phyloP scores from a whole-genome alignment of 2,329 filamentous ascomycete species.

The Fusarium kyushuense region DNA sequence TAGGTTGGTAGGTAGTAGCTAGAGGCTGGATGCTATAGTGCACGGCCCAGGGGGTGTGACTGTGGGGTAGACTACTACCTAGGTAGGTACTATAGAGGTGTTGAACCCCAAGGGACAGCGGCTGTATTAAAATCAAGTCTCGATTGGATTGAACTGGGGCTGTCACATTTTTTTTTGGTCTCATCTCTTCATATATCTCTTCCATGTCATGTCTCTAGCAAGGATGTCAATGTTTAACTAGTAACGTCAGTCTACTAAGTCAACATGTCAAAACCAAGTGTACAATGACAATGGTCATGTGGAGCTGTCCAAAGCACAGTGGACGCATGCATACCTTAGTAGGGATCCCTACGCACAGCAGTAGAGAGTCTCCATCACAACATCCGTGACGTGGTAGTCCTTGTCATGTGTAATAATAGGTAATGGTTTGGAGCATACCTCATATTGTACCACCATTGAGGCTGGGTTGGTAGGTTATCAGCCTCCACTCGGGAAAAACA shows the following conservation, averaged over 20 bases:
- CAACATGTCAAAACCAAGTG: constrained; percentile 15
- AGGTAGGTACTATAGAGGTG: not conserved
- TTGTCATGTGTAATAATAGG: constrained; percentile 20
- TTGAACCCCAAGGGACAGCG: not conserved
- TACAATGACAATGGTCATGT: constrained; percentile 15
- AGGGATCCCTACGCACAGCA: not conserved
- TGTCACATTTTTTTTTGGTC: not conserved
- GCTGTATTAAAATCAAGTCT: not conserved
- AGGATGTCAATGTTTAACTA: not conserved
- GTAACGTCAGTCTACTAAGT: not conserved
- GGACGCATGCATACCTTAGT: constrained; percentile 15
- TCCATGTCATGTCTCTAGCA: constrained; percentile 3
- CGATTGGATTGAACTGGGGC: not conserved
- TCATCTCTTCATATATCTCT: constrained; percentile 8
- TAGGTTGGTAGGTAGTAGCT: constrained; percentile 37
- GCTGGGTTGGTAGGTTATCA: not conserved
- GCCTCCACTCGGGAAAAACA: constrained; percentile 4
- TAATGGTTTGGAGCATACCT: not conserved
- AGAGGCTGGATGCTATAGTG: constrained; percentile 12
- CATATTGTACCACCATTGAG: not conserved
- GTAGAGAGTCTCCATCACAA: constrained; percentile 21
- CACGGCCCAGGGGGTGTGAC: constrained; percentile 42
- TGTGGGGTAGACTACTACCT: constrained; percentile 47
- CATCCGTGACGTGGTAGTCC: constrained; percentile 30
- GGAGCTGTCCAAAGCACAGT: constrained; percentile 34